Evolutionary conservation across 2,329 filamentous ascomycete genomes (phyloP).

Genomic region (Fusarium keratoplasticum): DNA sequence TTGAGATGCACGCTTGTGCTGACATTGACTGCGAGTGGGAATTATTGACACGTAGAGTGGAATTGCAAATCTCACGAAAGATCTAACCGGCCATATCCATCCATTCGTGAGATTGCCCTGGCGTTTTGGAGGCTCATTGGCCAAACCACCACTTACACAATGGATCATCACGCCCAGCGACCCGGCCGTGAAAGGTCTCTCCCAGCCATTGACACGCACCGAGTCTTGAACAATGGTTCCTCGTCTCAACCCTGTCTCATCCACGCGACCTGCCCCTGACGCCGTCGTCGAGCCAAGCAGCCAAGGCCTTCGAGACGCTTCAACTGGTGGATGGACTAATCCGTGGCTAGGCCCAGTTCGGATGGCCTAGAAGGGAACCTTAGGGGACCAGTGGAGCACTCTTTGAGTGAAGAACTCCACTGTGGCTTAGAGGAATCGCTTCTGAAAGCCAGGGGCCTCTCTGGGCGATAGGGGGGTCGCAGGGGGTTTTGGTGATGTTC

Average conservation of each 20-base stretch:
- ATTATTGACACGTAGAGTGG: background rate
- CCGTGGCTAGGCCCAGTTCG: slow-evolving; percentile 31
- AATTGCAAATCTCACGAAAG: slow-evolving; percentile 1
- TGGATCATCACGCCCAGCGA: background rate
- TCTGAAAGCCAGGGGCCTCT: slow-evolving; percentile 14
- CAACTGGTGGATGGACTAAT: slow-evolving; percentile 32
- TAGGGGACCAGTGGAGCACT: slow-evolving; percentile 29
- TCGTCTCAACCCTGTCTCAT: slow-evolving; percentile 32
- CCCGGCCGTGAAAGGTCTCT: background rate
- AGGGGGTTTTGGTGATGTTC: slow-evolving; percentile 1
- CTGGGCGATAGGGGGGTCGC: slow-evolving; percentile 4
- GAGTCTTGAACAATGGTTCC: slow-evolving; percentile 14
- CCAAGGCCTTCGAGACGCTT: slow-evolving; percentile 36
- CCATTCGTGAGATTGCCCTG: background rate
- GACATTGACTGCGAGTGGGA: background rate
- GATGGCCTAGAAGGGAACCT: slow-evolving; percentile 24
- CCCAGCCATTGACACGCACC: background rate
- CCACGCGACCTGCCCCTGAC: slow-evolving; percentile 42
- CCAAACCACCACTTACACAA: background rate
- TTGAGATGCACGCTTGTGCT: background rate
- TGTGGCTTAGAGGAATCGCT: slow-evolving; percentile 34
- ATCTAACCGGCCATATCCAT: background rate
- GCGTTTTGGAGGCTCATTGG: background rate
- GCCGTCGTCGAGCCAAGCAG: slow-evolving; percentile 31
- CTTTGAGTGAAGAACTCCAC: slow-evolving; percentile 32